Conservation (phyloP, 345 rosid genomes). For the Anastatica hierochuntica region DNA sequence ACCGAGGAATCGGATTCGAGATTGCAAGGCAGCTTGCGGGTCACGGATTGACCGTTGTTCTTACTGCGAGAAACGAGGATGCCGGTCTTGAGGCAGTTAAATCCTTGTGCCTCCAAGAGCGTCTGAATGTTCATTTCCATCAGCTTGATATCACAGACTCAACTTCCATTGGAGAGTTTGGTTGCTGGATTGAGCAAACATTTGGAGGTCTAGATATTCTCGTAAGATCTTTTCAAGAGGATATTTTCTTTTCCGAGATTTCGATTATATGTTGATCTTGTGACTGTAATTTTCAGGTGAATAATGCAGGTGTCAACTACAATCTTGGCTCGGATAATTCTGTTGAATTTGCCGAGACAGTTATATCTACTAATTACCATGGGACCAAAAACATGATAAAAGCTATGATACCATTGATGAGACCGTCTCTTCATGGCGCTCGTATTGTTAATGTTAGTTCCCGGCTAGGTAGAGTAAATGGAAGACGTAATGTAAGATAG, state of each 20-base stretch:
- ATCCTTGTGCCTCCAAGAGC: slow-evolving; percentile 35
- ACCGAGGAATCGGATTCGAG: slow-evolving; percentile 83
- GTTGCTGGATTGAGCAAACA: slow-evolving; percentile 25
- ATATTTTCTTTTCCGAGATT: neutral
- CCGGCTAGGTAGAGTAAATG: slow-evolving; percentile 63
- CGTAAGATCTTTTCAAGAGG: slow-evolving; percentile 14
- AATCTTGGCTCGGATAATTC: slow-evolving; percentile 68
- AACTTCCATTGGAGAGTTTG: slow-evolving; percentile 5
- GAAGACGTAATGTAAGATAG: slow-evolving; percentile 82
- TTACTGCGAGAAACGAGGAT: slow-evolving; percentile 59
- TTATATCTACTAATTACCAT: slow-evolving; percentile 56
- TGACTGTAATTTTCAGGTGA: slow-evolving; percentile 46
- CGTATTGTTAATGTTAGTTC: slow-evolving; percentile 83
- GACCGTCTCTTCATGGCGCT: slow-evolving; percentile 56
- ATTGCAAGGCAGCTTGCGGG: slow-evolving; percentile 67
- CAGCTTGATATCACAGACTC: slow-evolving; percentile 24
- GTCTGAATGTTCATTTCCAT: slow-evolving; percentile 20
- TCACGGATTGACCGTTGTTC: slow-evolving; percentile 62
- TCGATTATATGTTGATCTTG: too few species aligned
- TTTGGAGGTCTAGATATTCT: slow-evolving; percentile 28
- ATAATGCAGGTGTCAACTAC: slow-evolving; percentile 89
- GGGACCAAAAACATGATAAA: slow-evolving; percentile 66
- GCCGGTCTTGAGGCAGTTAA: slow-evolving; percentile 65
- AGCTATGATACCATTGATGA: slow-evolving; percentile 81
- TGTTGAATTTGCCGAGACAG: slow-evolving; percentile 50